A percentile compares a stretch with the other conserved stretches of the same genome.
Evolutionary conservation across 1,139 yeast genomes (phyloP).

Genomic region (Saccharomyces hybrid): DNA sequence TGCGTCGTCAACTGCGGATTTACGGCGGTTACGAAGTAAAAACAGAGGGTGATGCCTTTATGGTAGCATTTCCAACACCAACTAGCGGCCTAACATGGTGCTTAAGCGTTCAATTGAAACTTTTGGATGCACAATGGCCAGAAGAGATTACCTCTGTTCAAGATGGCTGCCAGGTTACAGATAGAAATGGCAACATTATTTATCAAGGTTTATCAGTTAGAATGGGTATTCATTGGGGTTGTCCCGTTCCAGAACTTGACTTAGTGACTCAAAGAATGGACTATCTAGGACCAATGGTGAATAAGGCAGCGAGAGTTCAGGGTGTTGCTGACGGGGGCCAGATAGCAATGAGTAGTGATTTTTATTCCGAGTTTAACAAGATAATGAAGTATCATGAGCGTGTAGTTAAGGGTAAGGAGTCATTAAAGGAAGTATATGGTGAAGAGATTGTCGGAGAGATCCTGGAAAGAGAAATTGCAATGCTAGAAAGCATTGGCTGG

Average conservation of each 20-base stretch:
- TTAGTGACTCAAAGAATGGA: conserved; percentile 96
- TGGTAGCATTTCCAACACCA: conserved; percentile 96
- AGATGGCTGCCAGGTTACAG: conserved; percentile 80
- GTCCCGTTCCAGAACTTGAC: conserved; percentile 93
- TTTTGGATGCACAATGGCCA: conserved; percentile 90
- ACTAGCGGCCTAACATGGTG: conserved; percentile 91
- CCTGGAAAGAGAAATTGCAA: conserved; percentile 58
- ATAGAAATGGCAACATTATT: conserved; percentile 51
- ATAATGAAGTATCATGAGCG: conserved; percentile 48
- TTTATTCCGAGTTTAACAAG: conserved; percentile 59
- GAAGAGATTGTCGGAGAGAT: conserved; percentile 53
- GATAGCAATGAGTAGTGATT: conserved; percentile 77
- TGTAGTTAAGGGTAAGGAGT: conserved; percentile 35
- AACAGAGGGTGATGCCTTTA: conserved; percentile 98
- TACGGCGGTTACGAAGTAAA: conserved; percentile 97
- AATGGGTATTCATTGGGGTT: conserved; percentile 98
- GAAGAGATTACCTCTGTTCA: conserved; percentile 77
- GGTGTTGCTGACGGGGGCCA: conserved; percentile 99
- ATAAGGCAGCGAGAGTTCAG: conserved; percentile 86
- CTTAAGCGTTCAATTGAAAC: conserved; percentile 80
- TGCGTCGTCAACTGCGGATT: conserved; percentile 88
- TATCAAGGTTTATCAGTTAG: conserved; percentile 89
- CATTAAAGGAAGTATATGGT: conserved; percentile 52
- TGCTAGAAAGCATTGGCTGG: conserved; percentile 64
- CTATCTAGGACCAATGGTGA: conserved; percentile 97